A percentile compares a stretch with the other conserved stretches of the same genome.
Evolutionary conservation across 192 early-diverging fungal species (phyloP).

Genomic region (Pecoramyces ruminantium): DNA sequence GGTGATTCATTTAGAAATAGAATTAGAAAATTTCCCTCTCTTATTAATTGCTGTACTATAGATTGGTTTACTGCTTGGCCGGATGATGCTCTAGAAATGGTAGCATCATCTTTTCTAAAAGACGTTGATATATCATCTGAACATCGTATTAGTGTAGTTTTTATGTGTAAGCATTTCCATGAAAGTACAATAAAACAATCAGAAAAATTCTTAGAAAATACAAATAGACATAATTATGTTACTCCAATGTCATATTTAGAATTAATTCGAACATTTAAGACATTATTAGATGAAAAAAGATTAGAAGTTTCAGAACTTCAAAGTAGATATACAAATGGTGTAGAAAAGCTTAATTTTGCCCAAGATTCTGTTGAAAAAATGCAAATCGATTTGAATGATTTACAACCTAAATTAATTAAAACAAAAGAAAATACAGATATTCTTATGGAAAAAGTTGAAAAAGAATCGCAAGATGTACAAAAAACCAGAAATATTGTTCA

Average conservation of each 20-base stretch:
- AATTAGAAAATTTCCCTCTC: slow-evolving; percentile 33
- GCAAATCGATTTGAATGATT: slow-evolving; percentile 33
- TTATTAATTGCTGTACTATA: slow-evolving; percentile 46
- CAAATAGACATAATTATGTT: slow-evolving; percentile 36
- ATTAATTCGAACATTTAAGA: slow-evolving; percentile 36
- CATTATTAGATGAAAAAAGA: slow-evolving; percentile 19
- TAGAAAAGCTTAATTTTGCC: slow-evolving; percentile 39
- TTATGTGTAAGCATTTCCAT: slow-evolving; percentile 42
- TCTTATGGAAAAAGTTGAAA: slow-evolving; percentile 39
- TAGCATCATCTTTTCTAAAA: slow-evolving; percentile 30
- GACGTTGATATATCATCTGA: slow-evolving; percentile 26
- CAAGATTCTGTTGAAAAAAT: slow-evolving; percentile 35
- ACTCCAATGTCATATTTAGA: slow-evolving; percentile 42
- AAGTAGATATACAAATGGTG: slow-evolving; percentile 31
- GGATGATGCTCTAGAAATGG: slow-evolving; percentile 35
- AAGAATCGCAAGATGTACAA: slow-evolving; percentile 32
- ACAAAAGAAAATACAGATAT: slow-evolving; percentile 32
- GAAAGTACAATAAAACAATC: slow-evolving; percentile 30
- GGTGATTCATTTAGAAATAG: slow-evolving; percentile 27
- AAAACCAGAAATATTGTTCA: slow-evolving; percentile 29
- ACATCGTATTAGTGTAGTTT: slow-evolving; percentile 21
- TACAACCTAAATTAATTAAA: slow-evolving; percentile 35
- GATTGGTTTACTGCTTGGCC: slow-evolving; percentile 49
- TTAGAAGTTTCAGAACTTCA: slow-evolving; percentile 22
- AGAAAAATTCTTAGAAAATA: slow-evolving; percentile 15